Conservation (phyloP, 805 yeast genomes). For the Saturnispora saitoi region DNA sequence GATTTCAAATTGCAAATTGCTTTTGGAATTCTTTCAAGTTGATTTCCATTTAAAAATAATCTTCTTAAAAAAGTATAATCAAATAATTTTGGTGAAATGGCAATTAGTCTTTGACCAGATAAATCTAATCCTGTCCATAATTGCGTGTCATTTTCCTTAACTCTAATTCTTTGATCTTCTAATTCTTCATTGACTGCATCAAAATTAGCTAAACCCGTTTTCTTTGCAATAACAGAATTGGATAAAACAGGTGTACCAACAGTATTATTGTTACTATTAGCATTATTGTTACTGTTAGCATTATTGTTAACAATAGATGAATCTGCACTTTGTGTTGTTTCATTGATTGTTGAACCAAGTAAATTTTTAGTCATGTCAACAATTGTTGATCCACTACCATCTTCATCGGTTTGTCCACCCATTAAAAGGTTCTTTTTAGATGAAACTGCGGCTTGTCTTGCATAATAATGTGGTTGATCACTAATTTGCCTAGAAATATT, state of each 20-base stretch:
- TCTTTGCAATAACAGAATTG: slow-evolving; percentile 26
- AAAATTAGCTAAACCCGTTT: slow-evolving; percentile 23
- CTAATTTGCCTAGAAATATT: slow-evolving; percentile 57
- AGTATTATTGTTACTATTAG: slow-evolving; percentile 24
- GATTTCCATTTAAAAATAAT: slow-evolving; percentile 80
- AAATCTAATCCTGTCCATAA: slow-evolving; percentile 92
- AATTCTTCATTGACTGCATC: slow-evolving; percentile 46
- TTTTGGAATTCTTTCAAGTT: slow-evolving; percentile 57
- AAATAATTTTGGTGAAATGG: slow-evolving; percentile 65
- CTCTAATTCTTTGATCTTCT: slow-evolving; percentile 56
- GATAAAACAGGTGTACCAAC: slow-evolving; percentile 33
- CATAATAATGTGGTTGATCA: slow-evolving; percentile 69
- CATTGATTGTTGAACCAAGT: slow-evolving; percentile 13
- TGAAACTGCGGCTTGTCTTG: slow-evolving; percentile 69
- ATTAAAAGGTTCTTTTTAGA: slow-evolving; percentile 35
- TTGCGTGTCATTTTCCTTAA: slow-evolving; percentile 58
- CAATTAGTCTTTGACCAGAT: slow-evolving; percentile 77
- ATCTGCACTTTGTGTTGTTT: slow-evolving; percentile 14
- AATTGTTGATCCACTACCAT: slow-evolving; percentile 22
- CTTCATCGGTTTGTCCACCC: slow-evolving; percentile 22
- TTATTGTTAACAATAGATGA: slow-evolving; percentile 19
- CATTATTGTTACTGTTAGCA: slow-evolving; percentile 15
- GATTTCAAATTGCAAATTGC: slow-evolving; percentile 60
- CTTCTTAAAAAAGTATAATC: slow-evolving; percentile 79
- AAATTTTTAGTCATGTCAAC: slow-evolving; percentile 35